These are phyloP conservation scores for Puccinellia tenuiflora DNA, from an alignment of 176 grass and related monocot genomes.

Conservation along the genomic window DNA sequence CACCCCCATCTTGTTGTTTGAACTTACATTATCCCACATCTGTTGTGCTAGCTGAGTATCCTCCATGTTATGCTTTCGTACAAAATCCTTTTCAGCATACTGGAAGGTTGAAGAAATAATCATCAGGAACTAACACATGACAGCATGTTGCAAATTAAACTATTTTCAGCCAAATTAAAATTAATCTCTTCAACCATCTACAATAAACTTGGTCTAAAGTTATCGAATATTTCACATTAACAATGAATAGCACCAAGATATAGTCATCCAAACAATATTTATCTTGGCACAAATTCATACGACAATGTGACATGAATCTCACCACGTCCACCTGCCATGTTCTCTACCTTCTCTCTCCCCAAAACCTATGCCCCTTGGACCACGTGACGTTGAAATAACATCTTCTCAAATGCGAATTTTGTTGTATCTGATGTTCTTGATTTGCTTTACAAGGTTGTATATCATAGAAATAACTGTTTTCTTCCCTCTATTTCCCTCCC, in stretches of 20 bases:
- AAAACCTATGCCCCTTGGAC: background rate
- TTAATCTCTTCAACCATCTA: background rate
- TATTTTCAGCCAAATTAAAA: background rate
- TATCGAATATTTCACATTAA: background rate
- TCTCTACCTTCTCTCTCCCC: background rate
- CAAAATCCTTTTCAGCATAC: conserved; percentile 90
- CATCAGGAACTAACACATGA: background rate
- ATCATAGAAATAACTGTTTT: background rate
- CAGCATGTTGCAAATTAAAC: background rate
- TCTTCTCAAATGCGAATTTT: background rate
- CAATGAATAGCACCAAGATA: background rate
- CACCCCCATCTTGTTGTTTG: conserved; percentile 75
- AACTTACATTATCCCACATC: conserved; percentile 77
- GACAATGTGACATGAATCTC: background rate
- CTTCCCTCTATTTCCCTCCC: background rate
- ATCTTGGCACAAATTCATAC: background rate
- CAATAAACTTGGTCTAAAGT: background rate
- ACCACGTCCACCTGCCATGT: background rate
- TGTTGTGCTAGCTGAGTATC: conserved; percentile 54
- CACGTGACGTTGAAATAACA: background rate
- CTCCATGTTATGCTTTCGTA: conserved; percentile 43
- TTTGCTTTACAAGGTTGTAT: background rate
- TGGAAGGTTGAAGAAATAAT: conserved; percentile 39
- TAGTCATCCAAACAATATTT: background rate
- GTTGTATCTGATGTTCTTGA: background rate